Conservation (phyloP, 495 filamentous ascomycete genomes). For the Daldinia loculata region DNA sequence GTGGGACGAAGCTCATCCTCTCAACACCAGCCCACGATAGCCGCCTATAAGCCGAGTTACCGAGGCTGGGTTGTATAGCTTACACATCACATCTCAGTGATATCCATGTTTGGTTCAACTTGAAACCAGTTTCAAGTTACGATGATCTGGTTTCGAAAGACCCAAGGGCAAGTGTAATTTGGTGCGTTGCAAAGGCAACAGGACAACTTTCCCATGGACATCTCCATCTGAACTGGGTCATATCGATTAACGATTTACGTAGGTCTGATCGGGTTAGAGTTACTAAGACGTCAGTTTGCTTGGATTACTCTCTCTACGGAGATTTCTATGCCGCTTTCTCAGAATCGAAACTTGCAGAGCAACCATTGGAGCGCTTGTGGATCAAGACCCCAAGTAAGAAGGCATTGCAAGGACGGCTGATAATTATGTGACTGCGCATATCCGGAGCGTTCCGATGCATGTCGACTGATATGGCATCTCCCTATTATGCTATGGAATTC, state of each 20-base stretch:
- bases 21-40: neutral
- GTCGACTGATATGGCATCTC: slow-evolving; percentile 19
- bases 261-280: slow-evolving; percentile 1
- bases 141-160: slow-evolving; percentile 9
- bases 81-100: neutral
- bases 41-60: neutral
- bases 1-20: neutral
- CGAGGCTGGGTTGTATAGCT: neutral
- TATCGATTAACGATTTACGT: slow-evolving; percentile 1
- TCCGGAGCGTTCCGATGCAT: slow-evolving; percentile 30
- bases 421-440: slow-evolving; percentile 23
- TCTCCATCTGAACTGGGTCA: neutral
- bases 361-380: slow-evolving; percentile 30
- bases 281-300: slow-evolving; percentile 2
- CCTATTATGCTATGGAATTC: neutral
- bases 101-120: neutral
- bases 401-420: slow-evolving; percentile 8
- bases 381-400: slow-evolving; percentile 1
- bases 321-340: neutral
- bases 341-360: neutral
- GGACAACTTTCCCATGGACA: neutral
- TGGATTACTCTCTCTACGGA: slow-evolving; percentile 1
- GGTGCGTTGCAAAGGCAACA: neutral
- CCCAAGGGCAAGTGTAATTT: neutral
- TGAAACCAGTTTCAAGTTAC: slow-evolving; percentile 21